phyloP scores from a whole-genome alignment of 2,329 filamentous ascomycete species.

The Diaporthe helianthi region DNA sequence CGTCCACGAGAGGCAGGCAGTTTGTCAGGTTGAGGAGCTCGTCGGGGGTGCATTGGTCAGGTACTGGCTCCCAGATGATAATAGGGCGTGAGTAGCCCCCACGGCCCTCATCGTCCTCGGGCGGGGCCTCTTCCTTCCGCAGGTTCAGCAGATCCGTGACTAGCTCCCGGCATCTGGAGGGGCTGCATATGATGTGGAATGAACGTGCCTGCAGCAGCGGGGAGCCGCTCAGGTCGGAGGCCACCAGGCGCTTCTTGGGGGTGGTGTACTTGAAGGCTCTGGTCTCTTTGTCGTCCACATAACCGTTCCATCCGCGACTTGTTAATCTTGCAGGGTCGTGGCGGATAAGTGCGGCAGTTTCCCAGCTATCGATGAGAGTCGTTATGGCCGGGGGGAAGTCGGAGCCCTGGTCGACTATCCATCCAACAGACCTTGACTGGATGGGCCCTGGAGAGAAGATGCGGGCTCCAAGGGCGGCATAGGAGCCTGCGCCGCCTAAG shows the following conservation, averaged over 20 bases:
- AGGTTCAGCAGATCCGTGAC: conserved; percentile 73
- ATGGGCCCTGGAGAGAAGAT: conserved; percentile 76
- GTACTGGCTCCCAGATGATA: conserved; percentile 95
- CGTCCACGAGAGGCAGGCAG: conserved; percentile 65
- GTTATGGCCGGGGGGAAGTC: conserved; percentile 80
- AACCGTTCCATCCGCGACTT: conserved; percentile 92
- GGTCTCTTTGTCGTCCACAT: conserved; percentile 72
- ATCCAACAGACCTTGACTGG: conserved; percentile 74
- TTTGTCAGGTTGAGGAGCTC: conserved; percentile 71
- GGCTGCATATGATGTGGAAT: conserved; percentile 89
- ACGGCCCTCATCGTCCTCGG: conserved; percentile 39
- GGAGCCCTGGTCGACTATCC: conserved; percentile 88
- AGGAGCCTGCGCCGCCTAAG: conserved; percentile 88
- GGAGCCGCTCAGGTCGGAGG: conserved; percentile 66
- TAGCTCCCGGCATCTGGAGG: conserved; percentile 77
- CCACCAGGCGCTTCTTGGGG: conserved; percentile 82
- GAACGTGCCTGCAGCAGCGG: conserved; percentile 74
- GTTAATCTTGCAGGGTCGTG: conserved; percentile 73
- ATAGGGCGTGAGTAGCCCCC: conserved; percentile 62
- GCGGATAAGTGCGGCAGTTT: conserved; percentile 75
- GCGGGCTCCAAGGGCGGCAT: conserved; percentile 85
- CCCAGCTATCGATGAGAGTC: conserved; percentile 73
- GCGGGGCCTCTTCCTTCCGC: conserved; percentile 48
- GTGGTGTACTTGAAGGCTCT: conserved; percentile 87
- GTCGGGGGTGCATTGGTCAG: conserved; percentile 80